Conservation (phyloP, 179 eudicot species). For the Actinidia arguta region DNA sequence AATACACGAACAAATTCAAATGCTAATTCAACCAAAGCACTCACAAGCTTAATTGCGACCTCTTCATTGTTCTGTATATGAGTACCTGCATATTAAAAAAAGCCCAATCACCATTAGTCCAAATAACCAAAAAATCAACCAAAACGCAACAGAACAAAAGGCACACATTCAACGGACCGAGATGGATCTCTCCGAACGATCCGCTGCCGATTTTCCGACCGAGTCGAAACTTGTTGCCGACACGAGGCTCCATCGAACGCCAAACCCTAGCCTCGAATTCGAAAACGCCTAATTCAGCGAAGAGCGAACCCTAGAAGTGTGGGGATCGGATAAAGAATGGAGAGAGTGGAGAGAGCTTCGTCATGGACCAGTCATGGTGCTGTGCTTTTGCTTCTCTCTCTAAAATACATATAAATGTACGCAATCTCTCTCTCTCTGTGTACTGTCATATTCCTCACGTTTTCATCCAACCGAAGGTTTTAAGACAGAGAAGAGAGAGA, state of each 20-base stretch:
- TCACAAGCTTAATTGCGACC: constrained; percentile 74
- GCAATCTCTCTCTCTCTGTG: no score
- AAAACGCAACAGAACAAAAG: not conserved
- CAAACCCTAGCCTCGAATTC: no score
- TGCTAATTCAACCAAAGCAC: constrained; percentile 12
- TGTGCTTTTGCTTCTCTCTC: no score
- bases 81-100: constrained; percentile 53
- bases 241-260: constrained; percentile 65
- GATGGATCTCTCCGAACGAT: constrained; percentile 71
- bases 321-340: no score
- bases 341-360: no score
- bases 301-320: no score
- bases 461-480: no score
- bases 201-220: constrained; percentile 69
- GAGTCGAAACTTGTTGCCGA: constrained; percentile 58
- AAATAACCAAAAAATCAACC: not conserved
- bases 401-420: no score
- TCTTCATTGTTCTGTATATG: constrained; percentile 69
- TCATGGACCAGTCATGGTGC: no score
- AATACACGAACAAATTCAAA: not conserved
- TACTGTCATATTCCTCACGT: no score
- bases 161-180: constrained; percentile 35
- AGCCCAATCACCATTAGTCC: not conserved
- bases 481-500: no score
- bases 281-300: no score